These are phyloP conservation scores for Curvularia eragrostidis DNA, from an alignment of 2,329 filamentous ascomycete genomes.

Conservation along the genomic window DNA sequence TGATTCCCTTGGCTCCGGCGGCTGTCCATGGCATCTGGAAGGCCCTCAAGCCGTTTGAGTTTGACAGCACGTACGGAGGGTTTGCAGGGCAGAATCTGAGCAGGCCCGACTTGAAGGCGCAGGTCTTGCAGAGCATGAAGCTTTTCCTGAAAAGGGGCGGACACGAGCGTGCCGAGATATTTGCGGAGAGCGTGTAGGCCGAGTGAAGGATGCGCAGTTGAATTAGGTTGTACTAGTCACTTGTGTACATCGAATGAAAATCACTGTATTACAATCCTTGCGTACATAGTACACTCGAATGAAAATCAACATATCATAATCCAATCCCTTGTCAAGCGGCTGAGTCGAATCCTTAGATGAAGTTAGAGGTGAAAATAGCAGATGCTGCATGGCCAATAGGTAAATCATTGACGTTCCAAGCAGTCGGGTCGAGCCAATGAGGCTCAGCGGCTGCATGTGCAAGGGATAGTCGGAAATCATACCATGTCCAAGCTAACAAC, in stretches of 20 bases:
- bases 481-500: background rate
- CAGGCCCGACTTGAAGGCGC: conserved; percentile 62
- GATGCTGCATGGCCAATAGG: background rate
- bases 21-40: conserved; percentile 74
- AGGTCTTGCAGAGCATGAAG: conserved; percentile 78
- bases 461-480: background rate
- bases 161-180: conserved; percentile 53
- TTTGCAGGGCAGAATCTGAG: conserved; percentile 70
- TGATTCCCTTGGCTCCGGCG: conserved; percentile 71
- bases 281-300: no score
- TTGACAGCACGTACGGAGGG: conserved; percentile 70
- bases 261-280: background rate
- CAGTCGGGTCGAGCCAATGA: conserved; percentile 5
- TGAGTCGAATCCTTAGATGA: background rate
- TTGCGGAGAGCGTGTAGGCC: conserved; percentile 27
- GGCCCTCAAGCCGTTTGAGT: conserved; percentile 67
- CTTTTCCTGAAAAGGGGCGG: conserved; percentile 68
- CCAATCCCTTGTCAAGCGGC: background rate
- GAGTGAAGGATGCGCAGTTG: background rate
- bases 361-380: conserved; percentile 4
- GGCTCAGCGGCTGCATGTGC: conserved; percentile 14
- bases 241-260: background rate
- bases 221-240: background rate
- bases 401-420: background rate
- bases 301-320: background rate